Base-by-base conservation (phyloP, 495 filamentous ascomycete species). In the Lasiosphaeria ovina region DNA sequence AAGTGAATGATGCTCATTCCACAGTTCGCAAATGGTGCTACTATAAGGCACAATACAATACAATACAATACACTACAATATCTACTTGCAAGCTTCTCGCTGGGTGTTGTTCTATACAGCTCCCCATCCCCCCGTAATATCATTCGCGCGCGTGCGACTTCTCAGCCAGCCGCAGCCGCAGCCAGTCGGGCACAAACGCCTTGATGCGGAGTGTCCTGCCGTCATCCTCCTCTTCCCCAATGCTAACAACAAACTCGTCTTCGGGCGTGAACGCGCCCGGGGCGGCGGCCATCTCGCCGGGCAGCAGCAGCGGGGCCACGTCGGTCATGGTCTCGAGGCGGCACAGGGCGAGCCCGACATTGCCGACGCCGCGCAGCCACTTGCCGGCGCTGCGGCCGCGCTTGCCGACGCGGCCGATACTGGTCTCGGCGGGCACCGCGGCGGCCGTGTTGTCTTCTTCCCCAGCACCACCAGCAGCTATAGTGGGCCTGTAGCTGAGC, bases 251-350 rank as follows among this genome's bases (percentile, higher is more conserved):
- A 54, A 82, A 81, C 66, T 82, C 79, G 57, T 58, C 62, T 12
- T 67, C 74, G 17, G 75, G 77, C 52, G 77, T 59, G 36, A 12
- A 57, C 31, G 9, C 67, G 24, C 24, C 24, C 24, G 24, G 24
- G 50, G 71, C 78, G 54, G 68, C 63, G 0, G 87, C 70, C 62
- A 80, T 79, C 69, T 89, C 89, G 3, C 83, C 86, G 3, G 85
- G 87, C 50, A 91, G 68, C 24, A 24, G 24, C 24, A 24, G 24
- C 24, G 24, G 24, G 35, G 70, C 71, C 33, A 92, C 71, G 71
- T 88, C 86, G 1, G 90, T 93, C 92, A 97, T 97, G 72, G 85
- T 83, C 78, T 95, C 93, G 69, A 98, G 69, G 60, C 93, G 83
- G 66, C 93, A 97, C 51, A 97, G 68, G n/a, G 86, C 92, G 52